A percentile compares a stretch with the other conserved stretches of the same genome.
Conservation (phyloP, 2,329 filamentous ascomycete species). For the Monosporascus cannonballus region DNA sequence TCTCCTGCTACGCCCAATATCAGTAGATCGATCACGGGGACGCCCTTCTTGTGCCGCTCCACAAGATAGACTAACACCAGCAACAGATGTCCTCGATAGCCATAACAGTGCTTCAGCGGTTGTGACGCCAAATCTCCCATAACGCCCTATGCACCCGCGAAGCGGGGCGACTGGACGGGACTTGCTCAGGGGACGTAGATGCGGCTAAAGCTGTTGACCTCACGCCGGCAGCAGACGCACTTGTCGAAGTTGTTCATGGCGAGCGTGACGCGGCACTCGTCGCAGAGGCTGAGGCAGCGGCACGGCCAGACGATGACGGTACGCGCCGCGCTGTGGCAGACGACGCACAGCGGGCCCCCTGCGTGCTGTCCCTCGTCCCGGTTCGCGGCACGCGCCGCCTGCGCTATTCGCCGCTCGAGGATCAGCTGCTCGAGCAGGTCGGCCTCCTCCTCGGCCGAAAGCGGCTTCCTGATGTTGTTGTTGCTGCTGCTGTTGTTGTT, state of each 20-base stretch:
- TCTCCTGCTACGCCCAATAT: neutral
- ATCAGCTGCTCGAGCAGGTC: constrained; percentile 55
- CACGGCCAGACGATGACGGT: constrained; percentile 96
- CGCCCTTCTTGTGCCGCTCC: too few species aligned
- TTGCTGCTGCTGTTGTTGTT: neutral
- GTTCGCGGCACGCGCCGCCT: constrained; percentile 16
- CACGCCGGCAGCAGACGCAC: constrained; percentile 87
- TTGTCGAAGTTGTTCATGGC: constrained; percentile 97
- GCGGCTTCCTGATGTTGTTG: constrained; percentile 21
- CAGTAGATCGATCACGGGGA: too few species aligned
- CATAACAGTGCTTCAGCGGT: too few species aligned
- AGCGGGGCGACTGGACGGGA: neutral
- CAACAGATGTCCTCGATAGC: too few species aligned
- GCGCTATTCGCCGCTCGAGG: constrained; percentile 40
- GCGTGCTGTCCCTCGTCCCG: constrained; percentile 27
- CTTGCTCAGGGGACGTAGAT: constrained; percentile 73
- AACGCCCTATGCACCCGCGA: too few species aligned
- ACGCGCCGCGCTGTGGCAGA: constrained; percentile 80
- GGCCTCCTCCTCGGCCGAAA: constrained; percentile 54
- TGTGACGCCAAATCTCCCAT: too few species aligned
- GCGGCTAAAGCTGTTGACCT: constrained; percentile 83
- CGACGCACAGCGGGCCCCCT: constrained; percentile 78
- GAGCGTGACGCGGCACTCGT: constrained; percentile 87
- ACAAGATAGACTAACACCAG: neutral
- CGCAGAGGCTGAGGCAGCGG: constrained; percentile 86